Evolutionary conservation across 768 basidiomycete species (phyloP).

Genomic region (Tylopilus vinaceipallidus): DNA sequence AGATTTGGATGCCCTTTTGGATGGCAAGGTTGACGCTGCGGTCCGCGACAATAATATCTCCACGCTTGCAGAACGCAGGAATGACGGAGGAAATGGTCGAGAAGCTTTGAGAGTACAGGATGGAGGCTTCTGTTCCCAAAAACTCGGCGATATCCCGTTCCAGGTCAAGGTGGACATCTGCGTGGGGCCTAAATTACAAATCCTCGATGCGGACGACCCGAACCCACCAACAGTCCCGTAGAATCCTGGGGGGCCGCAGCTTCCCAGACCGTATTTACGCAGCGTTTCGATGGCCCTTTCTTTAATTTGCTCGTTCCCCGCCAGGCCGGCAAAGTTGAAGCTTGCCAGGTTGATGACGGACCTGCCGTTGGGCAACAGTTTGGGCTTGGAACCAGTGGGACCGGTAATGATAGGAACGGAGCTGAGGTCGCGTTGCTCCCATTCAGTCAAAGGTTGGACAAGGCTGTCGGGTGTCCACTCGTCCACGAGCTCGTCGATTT

Average conservation of each 20-base stretch:
- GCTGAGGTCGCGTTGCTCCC: slow-evolving; percentile 67
- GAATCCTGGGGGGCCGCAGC: slow-evolving; percentile 95
- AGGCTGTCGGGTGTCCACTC: slow-evolving; percentile 93
- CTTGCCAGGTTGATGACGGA: slow-evolving; percentile 82
- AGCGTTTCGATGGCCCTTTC: slow-evolving; percentile 81
- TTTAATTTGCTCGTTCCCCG: slow-evolving; percentile 86
- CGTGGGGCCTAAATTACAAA: slow-evolving; percentile 6
- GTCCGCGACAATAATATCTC: slow-evolving; percentile 97
- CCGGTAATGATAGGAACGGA: slow-evolving; percentile 78
- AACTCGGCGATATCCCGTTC: slow-evolving; percentile 91
- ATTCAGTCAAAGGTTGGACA: slow-evolving; percentile 53
- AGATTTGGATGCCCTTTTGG: slow-evolving; percentile 94
- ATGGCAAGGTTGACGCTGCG: slow-evolving; percentile 94
- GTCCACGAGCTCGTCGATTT: slow-evolving; percentile 94
- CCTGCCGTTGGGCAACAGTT: slow-evolving; percentile 68
- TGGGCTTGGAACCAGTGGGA: slow-evolving; percentile 79
- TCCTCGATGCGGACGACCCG: not conserved
- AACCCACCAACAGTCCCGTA: slow-evolving; percentile 89
- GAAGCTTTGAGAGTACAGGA: slow-evolving; percentile 94
- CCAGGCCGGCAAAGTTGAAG: slow-evolving; percentile 88
- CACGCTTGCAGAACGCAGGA: slow-evolving; percentile 95
- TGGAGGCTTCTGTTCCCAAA: slow-evolving; percentile 82
- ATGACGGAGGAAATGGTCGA: slow-evolving; percentile 91
- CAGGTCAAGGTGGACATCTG: slow-evolving; percentile 89
- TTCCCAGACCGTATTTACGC: slow-evolving; percentile 87